Evolutionary conservation across 2,329 filamentous ascomycete species (phyloP), one percentile per base, ranked within the genome.

Genomic region (Aureobasidium lini): DNA sequence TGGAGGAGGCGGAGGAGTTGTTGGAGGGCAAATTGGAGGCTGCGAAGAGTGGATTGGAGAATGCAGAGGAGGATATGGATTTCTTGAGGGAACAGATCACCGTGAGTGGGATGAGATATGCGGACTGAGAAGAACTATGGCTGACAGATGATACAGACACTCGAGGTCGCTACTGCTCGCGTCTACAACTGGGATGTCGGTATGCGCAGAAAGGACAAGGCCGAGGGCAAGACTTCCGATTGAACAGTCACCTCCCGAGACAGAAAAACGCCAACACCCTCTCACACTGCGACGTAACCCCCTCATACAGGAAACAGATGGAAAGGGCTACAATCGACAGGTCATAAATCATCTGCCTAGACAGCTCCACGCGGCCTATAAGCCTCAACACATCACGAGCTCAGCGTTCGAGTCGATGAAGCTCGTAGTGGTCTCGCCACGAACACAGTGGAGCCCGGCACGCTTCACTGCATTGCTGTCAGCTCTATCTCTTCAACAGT

Each of bases 181-280:
- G 92, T 99, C n/a, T 97, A 99, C 75, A 99, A 99, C 75, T 97
- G 94, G 93, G 94, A 99, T 69, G 91, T 99, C 4, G 90, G 93
- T 44, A 89, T 96, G 78, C 90, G 95, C 76, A 82, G 94, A 66
- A 96, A 96, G 79, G 91, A 96, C 62, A 94, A 91, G 73, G 79
- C 18, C 6, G 57, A 59, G 32, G 46, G 46, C 36, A 59, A 59
- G 28, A 34, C 37, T 10, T 43, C 50, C n/a, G 47, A 40, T 6
- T 52, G 49, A 52, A 40, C 0, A 8, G 9, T 36, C 9, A 29
- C 36, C 13, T 18, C 11, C 11, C n/a, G 31, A 16, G 40, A 31
- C 15, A 29, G 36, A 32, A 53, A 8, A 42, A 11, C 39, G n/a
- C 13, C 39, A 18, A 42, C 13, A 13, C 39, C 36, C 9, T 37